Conservation (phyloP, 83 land plant species). For the Diphasiastrum complanatum region DNA sequence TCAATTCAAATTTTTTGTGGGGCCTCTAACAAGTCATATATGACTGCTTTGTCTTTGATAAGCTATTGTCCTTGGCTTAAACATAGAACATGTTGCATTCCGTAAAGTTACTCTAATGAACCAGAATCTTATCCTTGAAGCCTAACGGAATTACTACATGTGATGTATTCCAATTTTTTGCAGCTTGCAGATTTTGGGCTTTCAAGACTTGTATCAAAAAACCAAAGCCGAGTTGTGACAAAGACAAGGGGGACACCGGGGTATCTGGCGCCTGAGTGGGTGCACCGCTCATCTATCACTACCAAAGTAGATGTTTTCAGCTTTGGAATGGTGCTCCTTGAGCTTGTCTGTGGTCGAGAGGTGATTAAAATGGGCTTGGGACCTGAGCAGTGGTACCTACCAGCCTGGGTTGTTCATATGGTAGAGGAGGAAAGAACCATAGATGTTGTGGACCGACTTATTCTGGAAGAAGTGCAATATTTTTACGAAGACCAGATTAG, state of each 20-base stretch:
- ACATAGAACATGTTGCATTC: too few species aligned
- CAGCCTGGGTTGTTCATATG: conserved; percentile 7
- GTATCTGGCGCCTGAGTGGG: conserved; percentile 35
- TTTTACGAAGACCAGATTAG: background rate
- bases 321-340: conserved; percentile 24
- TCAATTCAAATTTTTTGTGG: too few species aligned
- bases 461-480: background rate
- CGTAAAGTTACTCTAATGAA: too few species aligned
- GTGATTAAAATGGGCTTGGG: conserved; percentile 3
- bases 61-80: too few species aligned
- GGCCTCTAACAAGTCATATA: too few species aligned
- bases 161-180: too few species aligned
- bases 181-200: conserved; percentile 32
- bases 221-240: conserved; percentile 9
- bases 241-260: conserved; percentile 27
- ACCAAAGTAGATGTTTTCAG: conserved; percentile 26
- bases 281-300: background rate
- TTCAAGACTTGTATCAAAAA: conserved; percentile 10
- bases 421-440: background rate
- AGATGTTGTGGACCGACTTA: background rate
- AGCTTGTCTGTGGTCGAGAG: conserved; percentile 19
- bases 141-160: too few species aligned
- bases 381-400: background rate
- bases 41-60: too few species aligned
- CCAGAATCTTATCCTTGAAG: too few species aligned